Conservation (phyloP, 2,329 filamentous ascomycete genomes). For the Aspergillus japonicus region DNA sequence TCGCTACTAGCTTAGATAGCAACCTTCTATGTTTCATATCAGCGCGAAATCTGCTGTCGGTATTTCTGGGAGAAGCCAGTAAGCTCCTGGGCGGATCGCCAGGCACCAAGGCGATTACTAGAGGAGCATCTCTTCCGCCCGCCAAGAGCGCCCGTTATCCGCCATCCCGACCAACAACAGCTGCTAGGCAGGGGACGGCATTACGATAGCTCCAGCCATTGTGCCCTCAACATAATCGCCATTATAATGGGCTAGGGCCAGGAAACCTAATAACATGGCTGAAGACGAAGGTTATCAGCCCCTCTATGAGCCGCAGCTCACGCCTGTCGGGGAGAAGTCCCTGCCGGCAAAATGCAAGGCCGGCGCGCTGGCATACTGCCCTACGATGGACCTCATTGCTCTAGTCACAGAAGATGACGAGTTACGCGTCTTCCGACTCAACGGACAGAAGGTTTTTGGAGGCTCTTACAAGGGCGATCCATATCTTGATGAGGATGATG, state of each 20-base stretch:
- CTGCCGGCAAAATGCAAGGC: constrained; percentile 44
- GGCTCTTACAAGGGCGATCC: constrained; percentile 39
- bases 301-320: constrained; percentile 34
- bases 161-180: constrained; percentile 9
- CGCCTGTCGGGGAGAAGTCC: constrained; percentile 41
- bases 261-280: constrained; percentile 19
- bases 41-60: too few relatives aligned
- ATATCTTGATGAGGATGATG: constrained; percentile 46
- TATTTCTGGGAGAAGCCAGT: too few relatives aligned
- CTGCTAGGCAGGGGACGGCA: not conserved
- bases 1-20: too few relatives aligned
- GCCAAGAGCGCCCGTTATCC: constrained; percentile 19
- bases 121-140: constrained; percentile 12
- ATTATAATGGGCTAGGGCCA: constrained; percentile 27
- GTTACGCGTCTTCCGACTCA: constrained; percentile 74
- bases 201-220: not conserved
- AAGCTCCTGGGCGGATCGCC: not conserved
- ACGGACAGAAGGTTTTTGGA: constrained; percentile 68
- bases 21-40: too few relatives aligned
- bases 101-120: not conserved
- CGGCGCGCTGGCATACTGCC: constrained; percentile 68
- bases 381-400: constrained; percentile 79
- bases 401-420: constrained; percentile 66
- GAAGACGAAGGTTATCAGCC: constrained; percentile 18
- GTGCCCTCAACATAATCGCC: not conserved